Conservation (phyloP, 73 alveolate genomes). For the Diophrys appendiculata region DNA sequence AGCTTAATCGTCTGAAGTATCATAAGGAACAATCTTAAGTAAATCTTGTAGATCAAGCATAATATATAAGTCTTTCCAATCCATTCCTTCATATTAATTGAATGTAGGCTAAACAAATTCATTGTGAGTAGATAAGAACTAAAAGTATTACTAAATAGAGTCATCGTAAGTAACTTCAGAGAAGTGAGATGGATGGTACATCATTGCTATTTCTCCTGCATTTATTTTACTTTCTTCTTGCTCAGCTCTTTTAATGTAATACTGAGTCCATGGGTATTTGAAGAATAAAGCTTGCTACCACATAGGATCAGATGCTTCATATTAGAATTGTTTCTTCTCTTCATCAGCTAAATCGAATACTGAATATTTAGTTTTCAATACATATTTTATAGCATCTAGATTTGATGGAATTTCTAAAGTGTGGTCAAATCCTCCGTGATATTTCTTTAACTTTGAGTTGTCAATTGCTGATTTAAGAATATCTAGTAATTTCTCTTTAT, state of each 20-base stretch:
- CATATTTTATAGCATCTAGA: neutral
- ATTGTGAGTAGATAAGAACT: neutral
- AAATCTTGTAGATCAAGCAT: neutral
- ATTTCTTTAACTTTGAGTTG: conserved; percentile 79
- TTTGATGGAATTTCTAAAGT: conserved; percentile 63
- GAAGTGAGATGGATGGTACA: neutral
- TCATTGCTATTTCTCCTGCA: neutral
- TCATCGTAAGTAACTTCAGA: neutral
- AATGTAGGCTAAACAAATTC: neutral
- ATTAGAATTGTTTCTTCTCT: neutral
- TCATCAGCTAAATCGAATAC: neutral
- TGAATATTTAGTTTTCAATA: neutral
- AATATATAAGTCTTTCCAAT: conserved; percentile 4
- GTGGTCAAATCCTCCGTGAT: conserved; percentile 87
- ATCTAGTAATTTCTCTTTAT: conserved; percentile 65
- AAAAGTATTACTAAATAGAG: neutral
- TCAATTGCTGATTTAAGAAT: conserved; percentile 77
- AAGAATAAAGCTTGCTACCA: neutral
- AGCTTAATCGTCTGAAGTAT: conserved; percentile 68
- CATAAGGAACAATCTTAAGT: neutral
- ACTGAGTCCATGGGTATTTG: neutral
- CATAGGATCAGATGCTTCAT: neutral
- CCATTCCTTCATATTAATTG: neutral
- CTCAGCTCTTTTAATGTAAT: neutral
- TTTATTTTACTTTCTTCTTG: neutral